Percentiles rank a stretch among this genome's conserved stretches.
phyloP scores from a whole-genome alignment of 257 asterid species.

The Ligustrum vulgare region DNA sequence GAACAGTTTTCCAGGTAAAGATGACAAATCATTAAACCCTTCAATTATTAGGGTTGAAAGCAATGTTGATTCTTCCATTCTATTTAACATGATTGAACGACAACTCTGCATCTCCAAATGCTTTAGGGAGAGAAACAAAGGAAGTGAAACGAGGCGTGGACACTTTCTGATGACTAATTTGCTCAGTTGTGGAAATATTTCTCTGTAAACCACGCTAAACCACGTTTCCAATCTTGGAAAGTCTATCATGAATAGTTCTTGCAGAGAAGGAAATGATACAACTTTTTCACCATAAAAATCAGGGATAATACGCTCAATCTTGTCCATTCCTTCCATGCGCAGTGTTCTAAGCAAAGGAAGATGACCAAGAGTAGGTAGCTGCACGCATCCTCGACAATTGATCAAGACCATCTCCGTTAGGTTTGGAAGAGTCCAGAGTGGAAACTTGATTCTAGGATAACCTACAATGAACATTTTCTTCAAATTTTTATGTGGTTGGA shows the following conservation, averaged over 20 bases:
- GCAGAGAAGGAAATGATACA: slow-evolving; percentile 14
- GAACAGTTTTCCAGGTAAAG: not conserved
- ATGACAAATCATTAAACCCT: slow-evolving; percentile 6
- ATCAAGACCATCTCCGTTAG: slow-evolving; percentile 20
- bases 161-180: slow-evolving; percentile 16
- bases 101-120: slow-evolving; percentile 25
- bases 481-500: slow-evolving; percentile 22
- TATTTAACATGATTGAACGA: not conserved
- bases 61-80: not conserved
- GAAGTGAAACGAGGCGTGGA: slow-evolving; percentile 13
- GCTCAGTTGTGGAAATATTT: slow-evolving; percentile 18
- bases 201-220: not conserved
- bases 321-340: slow-evolving; percentile 20
- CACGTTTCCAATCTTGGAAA: slow-evolving; percentile 16
- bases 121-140: slow-evolving; percentile 13
- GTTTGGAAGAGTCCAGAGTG: slow-evolving; percentile 22
- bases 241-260: slow-evolving; percentile 18
- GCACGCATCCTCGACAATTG: slow-evolving; percentile 20
- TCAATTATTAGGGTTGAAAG: slow-evolving; percentile 14
- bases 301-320: not conserved
- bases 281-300: slow-evolving; percentile 15
- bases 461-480: slow-evolving; percentile 18
- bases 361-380: slow-evolving; percentile 24
- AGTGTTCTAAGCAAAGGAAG: slow-evolving; percentile 23
- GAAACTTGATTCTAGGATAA: slow-evolving; percentile 12